Conservation (phyloP, 2,329 filamentous ascomycete genomes). For the Paraphaeosphaeria sporulosa region DNA sequence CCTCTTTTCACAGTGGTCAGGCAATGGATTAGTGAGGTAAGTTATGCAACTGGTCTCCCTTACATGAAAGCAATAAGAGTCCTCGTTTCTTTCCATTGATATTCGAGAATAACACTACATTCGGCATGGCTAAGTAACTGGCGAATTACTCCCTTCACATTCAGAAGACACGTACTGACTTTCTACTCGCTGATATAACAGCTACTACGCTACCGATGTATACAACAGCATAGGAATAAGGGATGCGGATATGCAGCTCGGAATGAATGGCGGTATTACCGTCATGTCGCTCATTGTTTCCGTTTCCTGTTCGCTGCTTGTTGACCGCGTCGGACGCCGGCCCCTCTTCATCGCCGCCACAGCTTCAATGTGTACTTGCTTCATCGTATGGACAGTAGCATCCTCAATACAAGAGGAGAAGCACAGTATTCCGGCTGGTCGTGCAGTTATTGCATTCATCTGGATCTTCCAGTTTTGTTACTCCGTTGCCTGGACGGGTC, state of each 20-base stretch:
- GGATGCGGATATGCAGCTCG: slow-evolving; percentile 45
- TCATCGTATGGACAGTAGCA: slow-evolving; percentile 55
- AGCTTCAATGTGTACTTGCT: slow-evolving; percentile 50
- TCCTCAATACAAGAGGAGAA: slow-evolving; percentile 55
- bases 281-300: slow-evolving; percentile 67
- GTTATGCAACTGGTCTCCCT: too few species aligned
- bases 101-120: too few species aligned
- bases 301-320: slow-evolving; percentile 56
- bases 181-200: too few species aligned
- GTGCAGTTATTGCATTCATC: slow-evolving; percentile 56
- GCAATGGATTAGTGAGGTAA: slow-evolving; percentile 67
- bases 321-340: slow-evolving; percentile 36
- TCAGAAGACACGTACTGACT: too few species aligned
- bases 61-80: too few species aligned
- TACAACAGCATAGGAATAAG: slow-evolving; percentile 69
- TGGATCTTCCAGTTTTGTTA: slow-evolving; percentile 27
- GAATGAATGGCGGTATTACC: slow-evolving; percentile 64
- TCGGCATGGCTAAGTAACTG: too few species aligned
- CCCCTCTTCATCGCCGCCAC: slow-evolving; percentile 48
- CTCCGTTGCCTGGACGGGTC: slow-evolving; percentile 32
- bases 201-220: slow-evolving; percentile 71
- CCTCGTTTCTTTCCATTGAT: too few species aligned
- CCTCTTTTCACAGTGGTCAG: slow-evolving; percentile 72
- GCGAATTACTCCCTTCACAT: too few species aligned
- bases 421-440: slow-evolving; percentile 49